Evolutionary conservation across 2,329 filamentous ascomycete genomes (phyloP), one percentile per base, ranked within the genome.

Genomic region (Hansfordia pulvinata): DNA sequence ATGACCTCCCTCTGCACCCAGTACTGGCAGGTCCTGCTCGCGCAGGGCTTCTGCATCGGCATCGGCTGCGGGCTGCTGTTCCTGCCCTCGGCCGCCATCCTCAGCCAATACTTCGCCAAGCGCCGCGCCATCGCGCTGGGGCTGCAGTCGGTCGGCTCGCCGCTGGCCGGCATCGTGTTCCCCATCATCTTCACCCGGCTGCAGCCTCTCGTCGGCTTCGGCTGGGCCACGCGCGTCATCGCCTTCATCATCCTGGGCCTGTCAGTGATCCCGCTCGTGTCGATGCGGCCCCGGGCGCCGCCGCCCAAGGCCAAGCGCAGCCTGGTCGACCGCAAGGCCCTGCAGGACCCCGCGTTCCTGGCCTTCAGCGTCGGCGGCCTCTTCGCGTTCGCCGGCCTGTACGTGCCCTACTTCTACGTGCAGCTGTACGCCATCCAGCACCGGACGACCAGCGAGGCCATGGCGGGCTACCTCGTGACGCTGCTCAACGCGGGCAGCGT

Each of bases 401-500:
- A 46, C 40, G 47, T 57, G 20, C 58, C 56, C 2, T 52, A 58
- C 26, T 64, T 58, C 40, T 64, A 60, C 31, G 43, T 62, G 18
- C 51, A 58, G 27, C 44, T 43, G 2, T 65, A 58, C 24, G 55
- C 59, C 3, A 38, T 53, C 3, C 39, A 42, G n/a, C 37, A 45
- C 5, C 46, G 52, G 1, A 31, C 49, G 22, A 42, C 46, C 1
- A 39, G 40, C 4, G 36, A 38, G 17, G 40, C 40, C 13, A 36
- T 62, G 5, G 52, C 52, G 2, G 43, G 50, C 10, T 65, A 68
- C 31, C 47, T 68, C 14, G 43, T 69, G 4, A 47, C 64, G 3
- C 58, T 69, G 24, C 52, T 67, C 26, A 69, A 68, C 40, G 61
- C 56, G 2, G 53, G 58, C 1, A 61, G 60, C 1, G 47, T 64